Evolutionary conservation across 805 yeast species (phyloP).

Genomic region (Crinitomyces ghanaensis): DNA sequence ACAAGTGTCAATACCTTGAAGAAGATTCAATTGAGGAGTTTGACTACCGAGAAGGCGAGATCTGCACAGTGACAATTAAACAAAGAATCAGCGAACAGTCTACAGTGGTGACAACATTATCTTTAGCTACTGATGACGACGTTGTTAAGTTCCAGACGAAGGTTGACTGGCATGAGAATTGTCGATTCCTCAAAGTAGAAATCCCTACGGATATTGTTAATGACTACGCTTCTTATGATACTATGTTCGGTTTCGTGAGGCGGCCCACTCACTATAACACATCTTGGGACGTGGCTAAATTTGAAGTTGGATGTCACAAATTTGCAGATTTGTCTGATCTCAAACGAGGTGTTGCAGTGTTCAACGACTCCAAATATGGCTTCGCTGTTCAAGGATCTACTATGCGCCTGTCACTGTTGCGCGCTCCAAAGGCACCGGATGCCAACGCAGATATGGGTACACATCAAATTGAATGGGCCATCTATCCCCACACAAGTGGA

Average conservation of each 20-base stretch:
- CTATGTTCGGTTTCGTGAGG: slow-evolving; percentile 83
- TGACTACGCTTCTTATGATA: slow-evolving; percentile 77
- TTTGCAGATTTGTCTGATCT: slow-evolving; percentile 83
- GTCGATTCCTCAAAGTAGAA: slow-evolving; percentile 85
- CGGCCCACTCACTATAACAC: slow-evolving; percentile 94
- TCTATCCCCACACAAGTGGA: slow-evolving; percentile 68
- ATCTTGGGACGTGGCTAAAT: slow-evolving; percentile 91
- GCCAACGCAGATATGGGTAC: slow-evolving; percentile 86
- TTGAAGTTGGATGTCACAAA: slow-evolving; percentile 89
- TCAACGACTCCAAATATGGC: slow-evolving; percentile 85
- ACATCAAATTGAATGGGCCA: slow-evolving; percentile 75
- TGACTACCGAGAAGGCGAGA: slow-evolving; percentile 45
- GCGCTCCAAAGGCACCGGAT: slow-evolving; percentile 93
- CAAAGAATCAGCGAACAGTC: slow-evolving; percentile 48
- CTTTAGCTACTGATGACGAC: slow-evolving; percentile 44
- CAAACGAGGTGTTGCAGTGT: slow-evolving; percentile 72
- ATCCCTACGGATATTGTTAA: slow-evolving; percentile 76
- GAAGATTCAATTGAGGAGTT: slow-evolving; percentile 29
- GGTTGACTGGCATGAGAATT: slow-evolving; percentile 79
- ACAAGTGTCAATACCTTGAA: slow-evolving; percentile 44
- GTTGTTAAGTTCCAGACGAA: slow-evolving; percentile 40
- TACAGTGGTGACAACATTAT: slow-evolving; percentile 53
- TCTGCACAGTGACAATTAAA: slow-evolving; percentile 49
- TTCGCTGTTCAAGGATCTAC: slow-evolving; percentile 83
- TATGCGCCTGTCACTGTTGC: slow-evolving; percentile 72